A percentile compares a stretch with the other conserved stretches of the same genome.
Conservation (phyloP, 495 filamentous ascomycete genomes). For the Apiosordaria backusii region DNA sequence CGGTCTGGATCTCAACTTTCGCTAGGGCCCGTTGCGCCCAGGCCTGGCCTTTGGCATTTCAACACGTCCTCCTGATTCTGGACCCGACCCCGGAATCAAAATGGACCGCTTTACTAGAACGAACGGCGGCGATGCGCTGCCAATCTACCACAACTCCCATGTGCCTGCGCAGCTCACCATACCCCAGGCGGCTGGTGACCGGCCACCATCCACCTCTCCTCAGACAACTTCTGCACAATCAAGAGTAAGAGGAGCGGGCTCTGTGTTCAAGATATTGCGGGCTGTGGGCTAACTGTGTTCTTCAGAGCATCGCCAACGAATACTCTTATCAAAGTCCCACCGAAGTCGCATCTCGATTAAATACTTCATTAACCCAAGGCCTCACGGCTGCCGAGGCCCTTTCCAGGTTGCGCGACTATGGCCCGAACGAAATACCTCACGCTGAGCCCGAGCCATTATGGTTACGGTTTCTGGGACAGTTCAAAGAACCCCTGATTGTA, state of each 20-base stretch:
- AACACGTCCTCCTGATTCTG: background rate
- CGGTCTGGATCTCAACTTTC: slow-evolving; percentile 20
- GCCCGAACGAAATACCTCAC: slow-evolving; percentile 91
- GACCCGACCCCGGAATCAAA: background rate
- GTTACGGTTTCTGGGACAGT: slow-evolving; percentile 93
- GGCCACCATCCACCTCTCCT: slow-evolving; percentile 33
- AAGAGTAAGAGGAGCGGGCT: slow-evolving; percentile 30
- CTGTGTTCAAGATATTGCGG: background rate
- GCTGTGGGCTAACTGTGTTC: slow-evolving; percentile 13
- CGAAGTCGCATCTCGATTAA: slow-evolving; percentile 73
- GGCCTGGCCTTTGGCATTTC: slow-evolving; percentile 5
- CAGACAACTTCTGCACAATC: slow-evolving; percentile 47
- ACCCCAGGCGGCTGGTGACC: slow-evolving; percentile 23
- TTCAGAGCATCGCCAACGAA: slow-evolving; percentile 47
- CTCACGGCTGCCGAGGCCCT: slow-evolving; percentile 77
- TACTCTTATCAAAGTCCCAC: slow-evolving; percentile 60
- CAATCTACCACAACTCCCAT: slow-evolving; percentile 28
- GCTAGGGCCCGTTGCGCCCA: slow-evolving; percentile 27
- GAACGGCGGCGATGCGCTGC: slow-evolving; percentile 37
- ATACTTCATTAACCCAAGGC: slow-evolving; percentile 79
- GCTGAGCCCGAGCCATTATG: slow-evolving; percentile 91
- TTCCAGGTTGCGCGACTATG: slow-evolving; percentile 71
- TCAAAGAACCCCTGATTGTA: slow-evolving; percentile 85
- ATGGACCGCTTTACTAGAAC: slow-evolving; percentile 34
- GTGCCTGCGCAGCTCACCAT: slow-evolving; percentile 18